Percentiles rank a stretch among this genome's conserved stretches.
Evolutionary conservation across 306 rosid genomes (phyloP).

Genomic region (Ormosia semicastrata): DNA sequence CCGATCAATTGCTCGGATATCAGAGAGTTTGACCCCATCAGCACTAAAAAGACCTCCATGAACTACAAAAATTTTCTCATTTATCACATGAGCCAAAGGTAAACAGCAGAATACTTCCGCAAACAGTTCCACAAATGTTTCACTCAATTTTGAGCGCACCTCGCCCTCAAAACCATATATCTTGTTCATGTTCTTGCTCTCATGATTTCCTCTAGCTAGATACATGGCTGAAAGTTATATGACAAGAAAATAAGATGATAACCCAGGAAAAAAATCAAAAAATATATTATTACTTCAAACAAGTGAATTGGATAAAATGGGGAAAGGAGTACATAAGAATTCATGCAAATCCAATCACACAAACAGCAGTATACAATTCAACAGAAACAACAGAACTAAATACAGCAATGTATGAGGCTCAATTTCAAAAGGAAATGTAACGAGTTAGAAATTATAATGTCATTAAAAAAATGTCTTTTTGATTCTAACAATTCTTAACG

Average conservation of each 20-base stretch:
- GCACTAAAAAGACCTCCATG: conserved; percentile 99
- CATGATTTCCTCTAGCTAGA: conserved; percentile 96
- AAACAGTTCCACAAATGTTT: conserved; percentile 91
- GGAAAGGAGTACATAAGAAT: background rate
- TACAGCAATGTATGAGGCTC: background rate
- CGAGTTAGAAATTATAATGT: background rate
- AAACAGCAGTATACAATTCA: background rate
- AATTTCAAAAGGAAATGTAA: background rate
- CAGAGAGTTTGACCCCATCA: conserved; percentile 93
- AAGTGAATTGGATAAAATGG: background rate
- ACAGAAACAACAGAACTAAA: background rate
- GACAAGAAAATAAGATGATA: conserved; percentile 11
- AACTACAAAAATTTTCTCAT: conserved; percentile 81
- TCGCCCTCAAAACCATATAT: conserved; percentile 99
- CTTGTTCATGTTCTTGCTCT: conserved; percentile 99
- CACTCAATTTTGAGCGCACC: conserved; percentile 90
- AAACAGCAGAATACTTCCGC: conserved; percentile 95
- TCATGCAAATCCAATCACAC: background rate
- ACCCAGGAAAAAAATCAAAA: background rate
- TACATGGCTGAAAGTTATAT: conserved; percentile 68
- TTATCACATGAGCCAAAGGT: conserved; percentile 92
- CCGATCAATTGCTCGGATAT: conserved; percentile 81
- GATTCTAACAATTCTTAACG: background rate
- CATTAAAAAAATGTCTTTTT: background rate
- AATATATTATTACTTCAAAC: background rate